Conservation (phyloP, 176 grass and related monocot species). For the Eleusine coracana region DNA sequence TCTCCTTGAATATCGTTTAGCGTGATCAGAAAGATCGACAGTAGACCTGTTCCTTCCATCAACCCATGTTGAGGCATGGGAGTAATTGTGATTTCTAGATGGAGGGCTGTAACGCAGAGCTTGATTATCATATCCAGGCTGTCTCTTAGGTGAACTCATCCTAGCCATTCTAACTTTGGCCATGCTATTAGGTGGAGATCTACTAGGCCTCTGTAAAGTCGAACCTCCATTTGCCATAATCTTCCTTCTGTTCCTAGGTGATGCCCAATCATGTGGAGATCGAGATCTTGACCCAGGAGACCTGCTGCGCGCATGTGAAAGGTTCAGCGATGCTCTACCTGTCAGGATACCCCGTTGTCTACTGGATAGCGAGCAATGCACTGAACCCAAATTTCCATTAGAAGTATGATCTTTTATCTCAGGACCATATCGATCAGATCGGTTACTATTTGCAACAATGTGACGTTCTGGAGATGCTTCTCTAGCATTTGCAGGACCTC, state of each 20-base stretch:
- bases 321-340: conserved; percentile 49
- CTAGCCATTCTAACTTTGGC: conserved; percentile 50
- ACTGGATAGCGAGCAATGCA: conserved; percentile 49
- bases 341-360: conserved; percentile 58
- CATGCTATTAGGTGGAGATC: conserved; percentile 59
- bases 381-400: conserved; percentile 52
- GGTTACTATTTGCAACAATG: conserved; percentile 44
- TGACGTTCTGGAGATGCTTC: conserved; percentile 62
- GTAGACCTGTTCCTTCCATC: conserved; percentile 67
- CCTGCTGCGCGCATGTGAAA: conserved; percentile 61
- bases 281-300: conserved; percentile 84
- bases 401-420: conserved; percentile 52
- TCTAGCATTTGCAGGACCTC: conserved; percentile 52
- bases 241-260: conserved; percentile 60
- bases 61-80: conserved; percentile 70
- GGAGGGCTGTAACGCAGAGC: conserved; percentile 47
- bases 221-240: conserved; percentile 48
- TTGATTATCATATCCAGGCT: conserved; percentile 61
- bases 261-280: conserved; percentile 78
- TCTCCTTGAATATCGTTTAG: conserved; percentile 55
- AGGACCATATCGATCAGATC: conserved; percentile 56
- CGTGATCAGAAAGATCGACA: conserved; percentile 57
- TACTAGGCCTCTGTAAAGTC: conserved; percentile 56
- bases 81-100: conserved; percentile 51
- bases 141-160: conserved; percentile 61